Conservation (phyloP, 2,329 filamentous ascomycete genomes). For the Exophiala sp. region DNA sequence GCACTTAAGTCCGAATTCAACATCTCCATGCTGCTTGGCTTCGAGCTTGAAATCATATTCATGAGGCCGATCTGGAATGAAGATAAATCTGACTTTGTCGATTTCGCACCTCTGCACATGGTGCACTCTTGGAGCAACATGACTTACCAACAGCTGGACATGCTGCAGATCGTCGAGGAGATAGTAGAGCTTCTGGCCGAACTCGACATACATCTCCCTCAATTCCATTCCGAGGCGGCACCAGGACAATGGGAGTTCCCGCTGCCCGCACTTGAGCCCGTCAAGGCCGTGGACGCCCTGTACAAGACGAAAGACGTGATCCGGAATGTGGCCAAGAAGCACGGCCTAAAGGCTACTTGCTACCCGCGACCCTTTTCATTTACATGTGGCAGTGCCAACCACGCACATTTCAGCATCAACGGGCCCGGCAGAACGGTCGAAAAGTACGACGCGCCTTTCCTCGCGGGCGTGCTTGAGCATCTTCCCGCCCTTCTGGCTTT, state of each 20-base stretch:
- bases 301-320: slow-evolving; percentile 70
- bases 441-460: slow-evolving; percentile 58
- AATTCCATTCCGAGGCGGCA: slow-evolving; percentile 71
- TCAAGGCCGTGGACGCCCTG: slow-evolving; percentile 68
- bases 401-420: slow-evolving; percentile 67
- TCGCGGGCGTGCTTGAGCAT: slow-evolving; percentile 66
- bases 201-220: slow-evolving; percentile 64
- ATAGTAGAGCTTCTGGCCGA: slow-evolving; percentile 59
- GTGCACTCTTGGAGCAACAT: slow-evolving; percentile 71
- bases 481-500: slow-evolving; percentile 66
- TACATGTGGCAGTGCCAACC: slow-evolving; percentile 62
- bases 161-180: slow-evolving; percentile 60
- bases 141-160: slow-evolving; percentile 56
- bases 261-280: slow-evolving; percentile 59
- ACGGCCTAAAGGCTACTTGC: slow-evolving; percentile 65
- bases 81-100: slow-evolving; percentile 27
- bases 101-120: slow-evolving; percentile 50
- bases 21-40: slow-evolving; percentile 65
- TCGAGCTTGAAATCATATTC: slow-evolving; percentile 78
- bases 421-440: slow-evolving; percentile 35
- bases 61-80: slow-evolving; percentile 48
- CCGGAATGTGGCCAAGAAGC: slow-evolving; percentile 58
- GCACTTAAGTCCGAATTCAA: slow-evolving; percentile 50
- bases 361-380: slow-evolving; percentile 65
- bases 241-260: slow-evolving; percentile 76